A percentile compares a stretch with the other conserved stretches of the same genome.
These are phyloP conservation scores for Amylocystis lapponica DNA, from an alignment of 768 basidiomycete species.

Conservation along the genomic window DNA sequence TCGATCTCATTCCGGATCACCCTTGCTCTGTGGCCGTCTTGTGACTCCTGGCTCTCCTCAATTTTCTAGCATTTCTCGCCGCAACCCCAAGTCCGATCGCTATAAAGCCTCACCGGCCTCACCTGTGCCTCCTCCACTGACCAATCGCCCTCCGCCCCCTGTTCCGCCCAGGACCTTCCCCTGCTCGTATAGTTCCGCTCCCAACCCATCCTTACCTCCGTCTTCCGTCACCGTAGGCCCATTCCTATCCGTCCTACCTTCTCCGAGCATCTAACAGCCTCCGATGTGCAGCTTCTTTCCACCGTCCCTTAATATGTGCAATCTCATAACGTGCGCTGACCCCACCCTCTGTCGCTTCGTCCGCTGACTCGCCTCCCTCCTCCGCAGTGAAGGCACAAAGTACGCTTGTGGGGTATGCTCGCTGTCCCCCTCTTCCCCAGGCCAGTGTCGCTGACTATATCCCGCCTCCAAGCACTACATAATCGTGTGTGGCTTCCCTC, in stretches of 20 bases:
- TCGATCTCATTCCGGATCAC: slow-evolving; percentile 22
- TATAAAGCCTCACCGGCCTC: slow-evolving; percentile 28
- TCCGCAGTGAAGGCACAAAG: slow-evolving; percentile 63
- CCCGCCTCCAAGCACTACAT: slow-evolving; percentile 53
- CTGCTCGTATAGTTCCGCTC: not conserved
- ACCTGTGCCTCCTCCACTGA: no score
- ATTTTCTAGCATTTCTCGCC: slow-evolving; percentile 1
- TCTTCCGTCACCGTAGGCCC: slow-evolving; percentile 4
- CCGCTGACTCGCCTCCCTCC: slow-evolving; percentile 23
- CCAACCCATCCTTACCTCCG: not conserved
- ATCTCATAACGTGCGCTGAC: slow-evolving; percentile 32
- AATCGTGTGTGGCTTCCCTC: slow-evolving; percentile 39
- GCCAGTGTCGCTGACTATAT: slow-evolving; percentile 19
- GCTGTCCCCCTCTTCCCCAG: slow-evolving; percentile 6
- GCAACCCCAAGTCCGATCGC: slow-evolving; percentile 7
- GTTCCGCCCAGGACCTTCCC: slow-evolving; percentile 6
- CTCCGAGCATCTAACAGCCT: slow-evolving; percentile 3
- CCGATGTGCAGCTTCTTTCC: not conserved
- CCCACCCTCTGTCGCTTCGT: slow-evolving; percentile 5
- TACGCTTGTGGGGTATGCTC: slow-evolving; percentile 56
- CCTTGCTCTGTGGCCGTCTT: slow-evolving; percentile 11
- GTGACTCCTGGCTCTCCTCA: slow-evolving; percentile 13
- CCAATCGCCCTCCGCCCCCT: slow-evolving; percentile 12
- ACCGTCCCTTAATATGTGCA: slow-evolving; percentile 26
- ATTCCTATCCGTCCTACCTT: slow-evolving; percentile 6